Base-by-base conservation (phyloP, 1,284 basidiomycete species). In the Ceratobasidium sp. region DNA sequence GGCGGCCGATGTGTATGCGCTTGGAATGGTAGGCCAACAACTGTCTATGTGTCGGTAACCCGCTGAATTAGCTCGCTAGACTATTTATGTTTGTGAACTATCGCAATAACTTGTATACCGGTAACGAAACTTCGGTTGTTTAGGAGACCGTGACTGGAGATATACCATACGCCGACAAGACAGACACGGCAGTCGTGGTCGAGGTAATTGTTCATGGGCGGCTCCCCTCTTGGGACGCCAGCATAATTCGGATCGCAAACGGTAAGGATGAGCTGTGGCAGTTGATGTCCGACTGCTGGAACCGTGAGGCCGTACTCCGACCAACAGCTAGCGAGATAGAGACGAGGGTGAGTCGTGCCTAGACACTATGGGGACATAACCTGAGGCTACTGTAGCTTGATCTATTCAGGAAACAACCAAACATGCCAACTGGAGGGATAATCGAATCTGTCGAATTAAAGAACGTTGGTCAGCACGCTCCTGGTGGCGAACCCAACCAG, bases 221-320 rank as follows among this genome's bases (percentile, higher is more conserved):
- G 0, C 6, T 33, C 33, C 54, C 54, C 20, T 15, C 38, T 2
- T 12, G 52, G 42, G 10, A 26, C 10, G 38, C 57, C 17, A 17
- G 7, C 15, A 12, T n/a, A 3, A n/a, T 70, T 23, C 33, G 4
- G 12, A 10, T 42, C 7, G 5, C 23, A 4, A 38, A n/a, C 15
- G 38, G n/a, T 2, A 52, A 70, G 26, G 38, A 70, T 38, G 0
- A 13, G 28, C 17, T 70, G 38, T 70, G 68, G 68, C 7, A n/a
- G 9, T 52, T 70, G 38, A 20, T 70, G 26, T 26, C 2, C 2
- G 40, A 20, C 33, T 70, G 68, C 54, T 70, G 68, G 68, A 50
- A 10, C 10, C 48, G 33, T 17, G 23, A 56, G 33, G 17, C 20
- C 6, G 20, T 9, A 17, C 13, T 17, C 23, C 67, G 50, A 23